Base-by-base conservation (phyloP, 2,329 filamentous ascomycete species). In the Penicillium sp. region DNA sequence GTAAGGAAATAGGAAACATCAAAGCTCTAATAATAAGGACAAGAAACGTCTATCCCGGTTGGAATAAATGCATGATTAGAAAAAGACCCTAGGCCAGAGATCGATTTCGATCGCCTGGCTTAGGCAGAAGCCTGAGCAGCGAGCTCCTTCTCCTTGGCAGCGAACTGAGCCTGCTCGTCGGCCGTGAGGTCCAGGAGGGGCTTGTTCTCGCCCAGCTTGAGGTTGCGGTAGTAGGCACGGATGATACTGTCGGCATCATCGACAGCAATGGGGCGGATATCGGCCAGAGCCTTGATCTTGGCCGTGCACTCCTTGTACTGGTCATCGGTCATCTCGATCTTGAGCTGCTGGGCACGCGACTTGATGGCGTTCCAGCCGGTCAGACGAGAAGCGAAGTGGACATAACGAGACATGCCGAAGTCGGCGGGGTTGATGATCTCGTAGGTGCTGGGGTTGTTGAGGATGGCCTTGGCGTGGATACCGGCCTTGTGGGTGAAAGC, bases 341-440 rank as follows among this genome's bases (percentile, higher is more conserved):
- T 85, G 49, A 95, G 81, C 73, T 95, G 89, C 62, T 86, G 82
- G 19, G 86, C 85, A 73, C 90, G 82, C 48, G 82, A 86, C 81
- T 95, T 95, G 77, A 96, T 88, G 40, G 90, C 89, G 67, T 96
- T 96, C 90, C 88, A 95, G 63, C 89, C 89, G 3, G 88, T 95
- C 61, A 95, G 70, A 55, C 89, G 77, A 37, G 82, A 87, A 3
- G 86, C 84, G 64, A 95, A 91, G 76, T 91, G 85, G 52, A 95
- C 86, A 65, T 94, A 94, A 71, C 88, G 79, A 41, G 80, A 83
- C 76, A 95, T 83, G 67, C 88, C 88, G 61, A 90, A 90, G 68
- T 94, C 87, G 51, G 80, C 80, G 2, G 90, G 90, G 70, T 91
- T 86, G 71, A 95, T 85, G 64, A 94, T 94, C 72, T 93, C 87